Evolutionary conservation across 106 monocot genomes (phyloP).

Genomic region (Gastrodia elata): DNA sequence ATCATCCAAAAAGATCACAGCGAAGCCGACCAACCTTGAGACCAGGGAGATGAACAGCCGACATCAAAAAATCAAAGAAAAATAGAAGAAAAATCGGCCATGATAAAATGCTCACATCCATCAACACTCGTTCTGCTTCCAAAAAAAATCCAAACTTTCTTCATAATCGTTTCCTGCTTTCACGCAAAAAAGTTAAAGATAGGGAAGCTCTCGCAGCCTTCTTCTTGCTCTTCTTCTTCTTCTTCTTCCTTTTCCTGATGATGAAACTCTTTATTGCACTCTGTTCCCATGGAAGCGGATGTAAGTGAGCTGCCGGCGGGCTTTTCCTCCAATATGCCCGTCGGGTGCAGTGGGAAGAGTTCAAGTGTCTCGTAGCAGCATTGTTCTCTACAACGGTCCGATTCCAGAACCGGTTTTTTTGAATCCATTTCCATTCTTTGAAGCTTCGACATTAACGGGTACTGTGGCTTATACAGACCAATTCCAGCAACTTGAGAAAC

Average conservation of each 20-base stretch:
- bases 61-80: too few relatives aligned
- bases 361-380: slow-evolving; percentile 37
- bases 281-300: not conserved
- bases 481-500: slow-evolving; percentile 10
- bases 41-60: too few relatives aligned
- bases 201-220: not conserved
- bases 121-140: too few relatives aligned
- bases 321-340: slow-evolving; percentile 1
- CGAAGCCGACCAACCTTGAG: too few relatives aligned
- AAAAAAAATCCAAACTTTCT: too few relatives aligned
- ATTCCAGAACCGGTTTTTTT: not conserved
- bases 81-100: too few relatives aligned
- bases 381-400: not conserved
- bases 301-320: not conserved
- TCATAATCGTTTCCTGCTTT: not conserved
- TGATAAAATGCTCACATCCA: too few relatives aligned
- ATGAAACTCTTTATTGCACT: not conserved
- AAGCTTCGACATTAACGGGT: not conserved
- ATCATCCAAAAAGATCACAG: too few relatives aligned
- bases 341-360: slow-evolving; percentile 78
- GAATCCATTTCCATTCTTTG: not conserved
- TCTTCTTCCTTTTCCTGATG: too few relatives aligned
- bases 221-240: too few relatives aligned
- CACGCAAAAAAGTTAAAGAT: slow-evolving; percentile 5
- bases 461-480: slow-evolving; percentile 15